phyloP scores from a whole-genome alignment of 805 yeast species.

The Metschnikowia henanensis region DNA sequence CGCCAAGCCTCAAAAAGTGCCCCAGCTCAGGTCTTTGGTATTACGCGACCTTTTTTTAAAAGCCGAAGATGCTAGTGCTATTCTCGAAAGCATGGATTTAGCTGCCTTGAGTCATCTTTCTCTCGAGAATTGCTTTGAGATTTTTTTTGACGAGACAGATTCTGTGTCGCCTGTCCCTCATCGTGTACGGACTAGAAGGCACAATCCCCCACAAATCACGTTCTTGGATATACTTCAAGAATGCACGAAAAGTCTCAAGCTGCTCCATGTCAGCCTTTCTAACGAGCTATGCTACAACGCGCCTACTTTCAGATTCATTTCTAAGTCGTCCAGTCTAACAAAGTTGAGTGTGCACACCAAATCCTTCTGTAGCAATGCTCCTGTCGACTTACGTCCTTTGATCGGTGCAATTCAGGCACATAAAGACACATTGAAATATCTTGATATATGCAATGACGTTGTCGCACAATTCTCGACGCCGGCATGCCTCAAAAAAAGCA shows the following conservation, averaged over 20 bases:
- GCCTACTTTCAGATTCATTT: constrained; percentile 8
- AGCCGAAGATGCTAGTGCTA: constrained; percentile 13
- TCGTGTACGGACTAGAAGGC: constrained; percentile 7
- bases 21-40: constrained; percentile 9
- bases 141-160: constrained; percentile 1
- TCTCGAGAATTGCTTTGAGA: constrained; percentile 16
- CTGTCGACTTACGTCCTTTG: constrained; percentile 12
- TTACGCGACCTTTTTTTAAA: constrained; percentile 11
- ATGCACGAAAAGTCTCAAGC: constrained; percentile 6
- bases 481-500: constrained; percentile 11
- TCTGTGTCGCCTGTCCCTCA: neutral
- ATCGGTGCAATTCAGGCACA: constrained; percentile 13
- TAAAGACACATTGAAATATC: constrained; percentile 9
- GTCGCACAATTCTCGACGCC: constrained; percentile 6
- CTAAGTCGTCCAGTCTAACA: constrained; percentile 4
- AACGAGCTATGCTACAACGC: constrained; percentile 16
- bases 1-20: neutral
- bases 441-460: constrained; percentile 15
- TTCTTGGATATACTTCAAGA: constrained; percentile 12
- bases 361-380: constrained; percentile 5
- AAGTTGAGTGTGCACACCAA: constrained; percentile 14
- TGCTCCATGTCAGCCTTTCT: constrained; percentile 14
- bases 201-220: constrained; percentile 13
- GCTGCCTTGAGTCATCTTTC: constrained; percentile 9
- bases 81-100: constrained; percentile 6